Evolutionary conservation across 108 stramenopile genomes (phyloP), one percentile per base, ranked within the genome.

Genomic region (Cyclotella baltica): DNA sequence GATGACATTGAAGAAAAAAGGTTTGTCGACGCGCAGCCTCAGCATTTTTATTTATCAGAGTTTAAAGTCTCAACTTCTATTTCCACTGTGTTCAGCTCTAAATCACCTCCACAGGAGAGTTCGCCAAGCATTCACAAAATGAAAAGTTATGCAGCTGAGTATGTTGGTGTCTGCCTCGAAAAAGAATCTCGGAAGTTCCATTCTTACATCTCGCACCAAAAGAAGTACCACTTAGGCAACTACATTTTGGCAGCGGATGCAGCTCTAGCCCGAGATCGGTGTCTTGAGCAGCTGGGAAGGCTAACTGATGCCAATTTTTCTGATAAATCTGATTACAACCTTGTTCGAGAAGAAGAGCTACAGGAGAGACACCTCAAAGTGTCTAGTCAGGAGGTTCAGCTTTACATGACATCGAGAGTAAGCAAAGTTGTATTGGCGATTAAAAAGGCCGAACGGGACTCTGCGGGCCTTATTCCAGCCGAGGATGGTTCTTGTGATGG

Each of bases 201-300:
- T 11, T 43, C 40, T 13, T 11, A 43, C 8, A 13, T 43, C 13
- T 13, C 8, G 8, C 40, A 43, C 40, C 40, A 13, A 11, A 43
- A 43, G 40, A 8, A 43, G 40, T 43, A 43, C 40, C 13, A 8
- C 8, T 8, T 43, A 11, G 40, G 40, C n/a, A n/a, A n/a, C n/a
- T n/a, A n/a, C n/a, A n/a, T n/a, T 52, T 20, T 52, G 51, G 51
- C 51, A 52, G 51, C 51, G 11, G 51, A 52, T 52, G 51, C 51
- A n/a, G 51, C 51, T 19, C n/a, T 52, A n/a, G 10, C 51, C 11
- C 51, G 51, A n/a, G 51, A 52, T 52, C 4, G 10, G 10, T 43
- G 40, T 13, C 10, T 13, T 10, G 40, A 43, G 10, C 40, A 43
- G 40, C 13, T 43, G 40, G 40, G 40, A 43, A 10, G 6, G 13